phyloP scores from a whole-genome alignment of 345 rosid species.

The Salix brachista region DNA sequence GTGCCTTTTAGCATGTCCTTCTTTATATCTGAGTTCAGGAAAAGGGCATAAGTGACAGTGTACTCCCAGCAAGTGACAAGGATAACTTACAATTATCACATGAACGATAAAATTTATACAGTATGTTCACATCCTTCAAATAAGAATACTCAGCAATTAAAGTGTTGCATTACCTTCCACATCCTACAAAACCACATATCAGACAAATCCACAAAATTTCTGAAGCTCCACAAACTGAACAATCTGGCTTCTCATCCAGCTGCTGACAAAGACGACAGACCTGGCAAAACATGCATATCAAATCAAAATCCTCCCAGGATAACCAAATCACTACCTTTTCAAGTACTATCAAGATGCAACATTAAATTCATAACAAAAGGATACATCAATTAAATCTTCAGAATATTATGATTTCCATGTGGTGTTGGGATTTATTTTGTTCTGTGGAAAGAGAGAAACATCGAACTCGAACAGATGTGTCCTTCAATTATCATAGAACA shows the following conservation, averaged over 20 bases:
- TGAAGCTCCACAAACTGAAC: slow-evolving; percentile 72
- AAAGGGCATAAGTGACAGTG: slow-evolving; percentile 1
- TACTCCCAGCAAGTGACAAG: not conserved
- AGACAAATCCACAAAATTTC: slow-evolving; percentile 89
- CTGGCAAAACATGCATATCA: slow-evolving; percentile 28
- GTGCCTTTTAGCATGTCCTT: slow-evolving; percentile 82
- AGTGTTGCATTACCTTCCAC: slow-evolving; percentile 70
- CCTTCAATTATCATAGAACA: not conserved
- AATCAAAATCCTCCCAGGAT: not conserved
- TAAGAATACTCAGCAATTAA: not conserved
- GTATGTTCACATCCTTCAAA: not conserved
- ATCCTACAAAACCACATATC: slow-evolving; percentile 89
- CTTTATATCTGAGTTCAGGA: slow-evolving; percentile 67
- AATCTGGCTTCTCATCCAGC: slow-evolving; percentile 68
- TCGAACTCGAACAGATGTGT: not conserved
- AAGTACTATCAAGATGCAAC: no score
- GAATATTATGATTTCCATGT: not conserved
- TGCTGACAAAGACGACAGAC: slow-evolving; percentile 89
- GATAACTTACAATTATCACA: slow-evolving; percentile 4
- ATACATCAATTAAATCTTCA: not conserved
- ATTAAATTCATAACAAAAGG: not conserved
- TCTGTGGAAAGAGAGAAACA: not conserved
- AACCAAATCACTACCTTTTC: not conserved
- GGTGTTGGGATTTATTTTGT: not conserved
- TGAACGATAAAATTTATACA: not conserved